These are phyloP conservation scores for Inga leiocalycina DNA, from an alignment of 306 rosid species.

Conservation along the genomic window DNA sequence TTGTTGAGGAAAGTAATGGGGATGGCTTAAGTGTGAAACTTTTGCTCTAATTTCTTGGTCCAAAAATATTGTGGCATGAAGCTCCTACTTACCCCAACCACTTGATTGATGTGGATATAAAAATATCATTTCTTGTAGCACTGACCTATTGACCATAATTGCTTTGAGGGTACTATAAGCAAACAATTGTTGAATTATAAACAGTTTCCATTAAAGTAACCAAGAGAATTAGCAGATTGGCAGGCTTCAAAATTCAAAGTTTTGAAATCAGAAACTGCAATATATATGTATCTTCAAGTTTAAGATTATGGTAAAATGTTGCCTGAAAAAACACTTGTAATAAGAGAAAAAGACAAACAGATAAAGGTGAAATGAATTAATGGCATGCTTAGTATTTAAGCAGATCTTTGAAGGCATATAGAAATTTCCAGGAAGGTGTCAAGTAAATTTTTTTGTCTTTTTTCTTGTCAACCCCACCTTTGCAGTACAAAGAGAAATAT, in stretches of 20 bases:
- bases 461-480: constrained; percentile 22
- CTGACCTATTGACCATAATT: constrained; percentile 10
- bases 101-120: constrained; percentile 2
- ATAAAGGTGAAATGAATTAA: constrained; percentile 30
- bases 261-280: constrained; percentile 17
- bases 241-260: not conserved
- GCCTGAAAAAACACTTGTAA: not conserved
- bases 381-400: constrained; percentile 17
- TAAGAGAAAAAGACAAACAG: not conserved
- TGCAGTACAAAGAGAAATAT: not conserved
- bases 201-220: not conserved
- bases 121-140: not conserved
- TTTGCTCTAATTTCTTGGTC: constrained; percentile 34
- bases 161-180: not conserved
- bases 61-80: constrained; percentile 14
- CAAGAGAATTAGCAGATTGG: constrained; percentile 6
- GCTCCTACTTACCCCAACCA: constrained; percentile 16
- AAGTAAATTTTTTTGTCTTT: not conserved
- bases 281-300: constrained; percentile 1
- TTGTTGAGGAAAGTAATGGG: constrained; percentile 42
- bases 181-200: not conserved
- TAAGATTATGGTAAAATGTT: not conserved
- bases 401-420: constrained; percentile 17
- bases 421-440: constrained; percentile 48
- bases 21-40: constrained; percentile 28